These are phyloP conservation scores for Paradendryphiella salina DNA, from an alignment of 2,329 filamentous ascomycete genomes.

Conservation along the genomic window DNA sequence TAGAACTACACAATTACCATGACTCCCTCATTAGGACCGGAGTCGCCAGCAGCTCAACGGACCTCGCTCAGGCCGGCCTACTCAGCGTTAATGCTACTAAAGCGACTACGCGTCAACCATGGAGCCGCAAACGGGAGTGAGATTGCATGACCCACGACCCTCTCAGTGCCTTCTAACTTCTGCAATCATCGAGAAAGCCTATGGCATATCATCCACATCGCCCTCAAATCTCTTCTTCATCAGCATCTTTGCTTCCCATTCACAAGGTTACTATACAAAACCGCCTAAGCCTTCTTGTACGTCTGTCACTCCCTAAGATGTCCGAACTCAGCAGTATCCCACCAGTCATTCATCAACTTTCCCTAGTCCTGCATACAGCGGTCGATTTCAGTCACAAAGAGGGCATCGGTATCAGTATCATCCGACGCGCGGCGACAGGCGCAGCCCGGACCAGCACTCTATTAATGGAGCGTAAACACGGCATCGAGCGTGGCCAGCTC, in stretches of 20 bases:
- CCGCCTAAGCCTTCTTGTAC: background rate
- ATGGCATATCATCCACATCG: background rate
- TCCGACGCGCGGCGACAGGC: slow-evolving; percentile 12
- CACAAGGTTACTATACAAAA: background rate
- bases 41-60: background rate
- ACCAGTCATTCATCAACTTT: background rate
- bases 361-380: slow-evolving; percentile 13
- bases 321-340: background rate
- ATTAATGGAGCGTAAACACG: slow-evolving; percentile 11
- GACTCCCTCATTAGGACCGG: no score
- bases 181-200: background rate
- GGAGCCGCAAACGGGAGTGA: background rate
- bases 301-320: background rate
- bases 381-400: slow-evolving; percentile 8
- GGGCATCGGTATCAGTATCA: slow-evolving; percentile 18
- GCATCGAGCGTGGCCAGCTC: slow-evolving; percentile 9
- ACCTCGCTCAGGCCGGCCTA: background rate
- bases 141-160: background rate
- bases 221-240: no score
- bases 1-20: no score
- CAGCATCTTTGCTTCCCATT: no score
- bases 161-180: background rate
- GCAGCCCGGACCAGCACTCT: slow-evolving; percentile 6
- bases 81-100: background rate
- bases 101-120: background rate